Evolutionary conservation across 441 rosid species (phyloP).

Genomic region (Populus hybrid): DNA sequence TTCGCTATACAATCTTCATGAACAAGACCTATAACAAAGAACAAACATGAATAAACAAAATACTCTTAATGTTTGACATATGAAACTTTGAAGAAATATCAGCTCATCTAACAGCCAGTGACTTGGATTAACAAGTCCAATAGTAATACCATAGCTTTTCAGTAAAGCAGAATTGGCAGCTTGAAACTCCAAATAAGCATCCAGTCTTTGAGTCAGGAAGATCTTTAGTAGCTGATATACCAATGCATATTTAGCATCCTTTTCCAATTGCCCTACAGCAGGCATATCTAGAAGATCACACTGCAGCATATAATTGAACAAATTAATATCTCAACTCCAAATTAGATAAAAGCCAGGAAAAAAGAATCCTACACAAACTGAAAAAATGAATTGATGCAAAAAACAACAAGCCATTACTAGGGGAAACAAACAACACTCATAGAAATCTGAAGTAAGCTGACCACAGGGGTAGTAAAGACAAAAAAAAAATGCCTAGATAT

Average conservation of each 20-base stretch:
- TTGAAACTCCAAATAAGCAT: constrained; percentile 75
- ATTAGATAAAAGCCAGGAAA: not conserved
- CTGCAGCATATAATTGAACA: constrained; percentile 44
- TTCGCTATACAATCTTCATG: constrained; percentile 91
- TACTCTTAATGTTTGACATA: not conserved
- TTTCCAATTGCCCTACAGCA: constrained; percentile 83
- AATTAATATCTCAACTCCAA: constrained; percentile 14
- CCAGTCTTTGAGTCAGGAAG: constrained; percentile 77
- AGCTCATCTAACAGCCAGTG: not conserved
- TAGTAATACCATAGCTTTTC: constrained; percentile 63
- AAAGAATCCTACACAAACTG: not conserved
- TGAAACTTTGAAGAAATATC: constrained; percentile 1
- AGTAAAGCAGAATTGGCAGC: constrained; percentile 63
- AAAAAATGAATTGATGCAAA: not conserved
- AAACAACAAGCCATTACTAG: too few relatives aligned
- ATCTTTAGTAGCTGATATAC: constrained; percentile 85
- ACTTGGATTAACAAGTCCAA: not conserved
- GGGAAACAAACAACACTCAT: too few relatives aligned
- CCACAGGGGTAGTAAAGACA: too few relatives aligned
- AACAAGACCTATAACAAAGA: constrained; percentile 55
- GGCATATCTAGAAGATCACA: constrained; percentile 91
- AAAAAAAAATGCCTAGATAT: not conserved
- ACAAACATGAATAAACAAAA: not conserved
- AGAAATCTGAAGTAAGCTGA: too few relatives aligned
- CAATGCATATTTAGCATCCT: constrained; percentile 63